A percentile compares a stretch with the other conserved stretches of the same genome.
Evolutionary conservation across 306 rosid species (phyloP).

Genomic region (Gynostemma pentaphyllum): DNA sequence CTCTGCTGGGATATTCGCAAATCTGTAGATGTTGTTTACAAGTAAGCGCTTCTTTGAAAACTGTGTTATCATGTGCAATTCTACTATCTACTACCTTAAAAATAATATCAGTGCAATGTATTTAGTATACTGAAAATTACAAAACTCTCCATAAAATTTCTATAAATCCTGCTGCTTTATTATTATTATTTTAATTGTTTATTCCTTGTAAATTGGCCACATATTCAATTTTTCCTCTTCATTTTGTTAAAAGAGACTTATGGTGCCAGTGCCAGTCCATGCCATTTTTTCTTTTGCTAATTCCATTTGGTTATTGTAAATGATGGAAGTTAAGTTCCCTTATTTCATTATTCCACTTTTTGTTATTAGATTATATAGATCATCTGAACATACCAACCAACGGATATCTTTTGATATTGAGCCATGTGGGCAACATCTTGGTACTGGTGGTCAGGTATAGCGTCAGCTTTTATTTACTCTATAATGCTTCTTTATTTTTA

Average conservation of each 20-base stretch:
- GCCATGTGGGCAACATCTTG: constrained; percentile 74
- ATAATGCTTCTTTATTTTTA: not conserved
- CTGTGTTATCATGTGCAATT: not conserved
- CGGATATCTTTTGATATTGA: constrained; percentile 82
- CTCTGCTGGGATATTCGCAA: constrained; percentile 97
- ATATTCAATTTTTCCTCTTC: not conserved
- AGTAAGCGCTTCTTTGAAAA: constrained; percentile 31
- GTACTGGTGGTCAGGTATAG: constrained; percentile 94
- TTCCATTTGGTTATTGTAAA: not conserved
- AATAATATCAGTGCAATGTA: not conserved
- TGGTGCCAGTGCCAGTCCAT: not conserved
- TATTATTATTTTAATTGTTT: not conserved
- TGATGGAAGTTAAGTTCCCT: not conserved
- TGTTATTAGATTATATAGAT: constrained; percentile 68
- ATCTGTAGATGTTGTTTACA: constrained; percentile 81
- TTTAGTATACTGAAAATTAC: not conserved
- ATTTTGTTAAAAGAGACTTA: not conserved
- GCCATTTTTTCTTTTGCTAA: too few relatives aligned
- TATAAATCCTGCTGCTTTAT: not conserved
- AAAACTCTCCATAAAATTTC: not conserved
- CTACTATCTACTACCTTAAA: not conserved
- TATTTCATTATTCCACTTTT: not conserved
- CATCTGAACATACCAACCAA: constrained; percentile 83
- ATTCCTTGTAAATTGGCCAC: not conserved
- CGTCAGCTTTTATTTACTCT: constrained; percentile 10